Evolutionary conservation across 2,329 filamentous ascomycete species (phyloP), one percentile per base, ranked within the genome.

Genomic region (Fusarium praegraminearum): DNA sequence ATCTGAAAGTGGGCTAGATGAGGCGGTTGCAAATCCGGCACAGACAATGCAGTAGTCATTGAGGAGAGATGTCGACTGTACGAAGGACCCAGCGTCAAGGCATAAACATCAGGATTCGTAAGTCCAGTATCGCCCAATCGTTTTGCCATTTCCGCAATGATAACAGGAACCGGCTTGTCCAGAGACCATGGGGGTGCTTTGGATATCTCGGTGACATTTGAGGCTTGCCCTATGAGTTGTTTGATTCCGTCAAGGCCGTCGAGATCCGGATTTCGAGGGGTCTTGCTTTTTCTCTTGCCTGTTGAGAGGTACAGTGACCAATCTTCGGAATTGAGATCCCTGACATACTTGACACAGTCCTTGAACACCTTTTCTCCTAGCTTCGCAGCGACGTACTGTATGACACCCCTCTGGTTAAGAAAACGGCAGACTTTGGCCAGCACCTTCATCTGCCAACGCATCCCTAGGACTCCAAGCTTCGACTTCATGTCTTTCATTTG

Each of bases 381-480:
- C 38, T 83, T 84, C 7, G 87, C 87, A 5, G 86, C 86, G 5
- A 88, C 85, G 67, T 87, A 89, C 47, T 84, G 83, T 22, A 89
- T 80, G 30, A 86, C 82, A 8, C 87, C 88, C 47, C 85, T 80
- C 26, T 83, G 82, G 24, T 86, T 86, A 63, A 89, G 83, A 70
- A 87, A 87, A 18, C 88, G 83, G 47, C 85, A 87, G 16, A 85
- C 84, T 70, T 87, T 88, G 10, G 87, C 85, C 41, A 88, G 77
- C 9, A 85, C 84, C 69, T 86, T 87, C 86, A 89, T 89, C 72
- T 89, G 85, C 81, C 85, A 88, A 22, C 81, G 81, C 70, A 83
- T 82, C n/a, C 83, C 83, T 4, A 84, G 73, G 18, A 89, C 82
- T 7, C 86, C 87, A 30, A 90, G 79, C 73, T 90, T 90, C 24